phyloP scores from a whole-genome alignment of 2,329 filamentous ascomycete species.

The Colletotrichum scovillei region DNA sequence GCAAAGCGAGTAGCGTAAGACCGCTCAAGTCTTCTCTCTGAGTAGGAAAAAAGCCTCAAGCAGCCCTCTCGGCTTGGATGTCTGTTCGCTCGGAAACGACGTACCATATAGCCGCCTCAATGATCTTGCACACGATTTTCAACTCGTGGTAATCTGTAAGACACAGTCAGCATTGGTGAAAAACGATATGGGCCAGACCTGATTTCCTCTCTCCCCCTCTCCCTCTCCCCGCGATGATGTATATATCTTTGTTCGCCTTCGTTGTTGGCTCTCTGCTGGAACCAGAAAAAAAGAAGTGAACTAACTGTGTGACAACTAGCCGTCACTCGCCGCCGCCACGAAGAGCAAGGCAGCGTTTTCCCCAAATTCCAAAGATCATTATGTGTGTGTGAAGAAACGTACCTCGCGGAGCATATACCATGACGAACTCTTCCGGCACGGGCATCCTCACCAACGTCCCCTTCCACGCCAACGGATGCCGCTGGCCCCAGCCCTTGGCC shows the following conservation, averaged over 20 bases:
- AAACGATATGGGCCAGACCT: background rate
- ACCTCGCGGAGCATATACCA: slow-evolving; percentile 83
- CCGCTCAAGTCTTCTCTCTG: background rate
- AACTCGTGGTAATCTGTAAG: slow-evolving; percentile 71
- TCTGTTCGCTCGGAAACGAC: slow-evolving; percentile 59
- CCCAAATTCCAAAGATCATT: no score
- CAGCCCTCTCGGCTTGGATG: slow-evolving; percentile 40
- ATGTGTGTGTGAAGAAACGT: slow-evolving; percentile 9
- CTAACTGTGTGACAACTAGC: background rate
- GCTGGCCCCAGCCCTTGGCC: slow-evolving; percentile 82
- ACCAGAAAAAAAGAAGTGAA: background rate
- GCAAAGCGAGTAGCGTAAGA: slow-evolving; percentile 2
- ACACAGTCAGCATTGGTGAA: background rate
- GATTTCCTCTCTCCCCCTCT: background rate
- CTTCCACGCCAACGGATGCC: slow-evolving; percentile 74
- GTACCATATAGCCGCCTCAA: slow-evolving; percentile 81
- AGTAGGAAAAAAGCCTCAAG: background rate
- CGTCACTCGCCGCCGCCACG: background rate
- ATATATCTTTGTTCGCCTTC: background rate
- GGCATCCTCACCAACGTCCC: slow-evolving; percentile 72
- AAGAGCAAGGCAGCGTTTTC: background rate
- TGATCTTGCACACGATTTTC: slow-evolving; percentile 73
- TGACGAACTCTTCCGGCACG: slow-evolving; percentile 79
- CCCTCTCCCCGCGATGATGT: background rate
- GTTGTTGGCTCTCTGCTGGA: background rate